Evolutionary conservation across 2,329 filamentous ascomycete genomes (phyloP), one percentile per base, ranked within the genome.

Genomic region (Arthrobotrys conoides): DNA sequence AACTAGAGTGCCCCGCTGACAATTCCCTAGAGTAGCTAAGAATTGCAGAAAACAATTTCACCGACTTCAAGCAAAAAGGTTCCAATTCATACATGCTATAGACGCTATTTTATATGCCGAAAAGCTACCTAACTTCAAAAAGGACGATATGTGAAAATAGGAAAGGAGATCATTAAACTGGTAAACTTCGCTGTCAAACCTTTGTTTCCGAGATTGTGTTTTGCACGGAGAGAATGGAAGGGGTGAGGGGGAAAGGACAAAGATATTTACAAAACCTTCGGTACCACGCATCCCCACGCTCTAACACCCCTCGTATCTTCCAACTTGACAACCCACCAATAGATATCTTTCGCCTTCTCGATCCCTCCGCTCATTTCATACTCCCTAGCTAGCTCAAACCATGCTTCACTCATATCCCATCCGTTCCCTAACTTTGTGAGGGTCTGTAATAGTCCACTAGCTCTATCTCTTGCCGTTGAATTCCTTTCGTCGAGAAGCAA

Each of bases 281-380:
- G 81, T 12, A 64, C 57, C 30, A 93, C 87, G 81, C 88, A 90
- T 33, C 87, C 88, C 96, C 95, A 98, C 75, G 89, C 88, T 72
- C 96, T 89, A 59, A 97, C 88, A 0, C 91, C 93, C 80, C 89
- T 90, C 6, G 90, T 90, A 83, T 99, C 95, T 83, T 98, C 96
- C 33, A 99, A 87, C 85, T 97, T 94, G 12, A 99, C 92, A 82
- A 94, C 97, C 94, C 95, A 98, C 96, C 96, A 98, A 5, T 98
- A 87, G 55, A 94, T 93, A 81, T 96, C 92, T 85, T 94, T 96
- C 14, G 96, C 92, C 86, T 95, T 97, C 44, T 96, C 92, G 0
- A 90, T 85, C 85, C 97, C 93, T 0, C 92, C 92, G 72, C 93
- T 92, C 83, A 94, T 90, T 84, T 99, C 96, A 83, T 97, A 93